phyloP scores from a whole-genome alignment of 345 rosid species.

The Pugionium cornutum region DNA sequence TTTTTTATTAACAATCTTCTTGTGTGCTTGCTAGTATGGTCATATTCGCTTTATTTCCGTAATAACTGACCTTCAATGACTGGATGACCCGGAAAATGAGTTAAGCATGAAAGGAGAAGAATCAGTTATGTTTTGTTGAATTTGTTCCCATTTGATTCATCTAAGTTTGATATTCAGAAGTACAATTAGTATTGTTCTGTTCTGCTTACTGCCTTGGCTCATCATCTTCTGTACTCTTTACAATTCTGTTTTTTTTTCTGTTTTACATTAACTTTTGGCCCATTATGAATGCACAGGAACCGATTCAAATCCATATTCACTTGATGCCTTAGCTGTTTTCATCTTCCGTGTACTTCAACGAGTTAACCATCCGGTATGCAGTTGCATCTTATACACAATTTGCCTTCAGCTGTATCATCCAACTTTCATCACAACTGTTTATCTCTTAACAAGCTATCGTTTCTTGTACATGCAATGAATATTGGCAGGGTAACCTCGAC shows the following conservation, averaged over 20 bases:
- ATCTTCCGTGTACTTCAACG: slow-evolving; percentile 89
- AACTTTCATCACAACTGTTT: slow-evolving; percentile 12
- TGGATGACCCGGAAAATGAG: slow-evolving; percentile 1
- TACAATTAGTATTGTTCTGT: neutral
- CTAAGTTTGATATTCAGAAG: neutral
- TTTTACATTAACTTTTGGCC: slow-evolving; percentile 5
- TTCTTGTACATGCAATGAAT: slow-evolving; percentile 28
- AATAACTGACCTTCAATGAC: neutral
- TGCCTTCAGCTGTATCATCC: slow-evolving; percentile 8
- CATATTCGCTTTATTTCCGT: neutral
- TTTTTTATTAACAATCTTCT: neutral
- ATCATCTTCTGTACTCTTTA: slow-evolving; percentile 7
- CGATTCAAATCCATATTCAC: slow-evolving; percentile 81
- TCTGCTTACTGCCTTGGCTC: slow-evolving; percentile 9
- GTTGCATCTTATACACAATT: slow-evolving; percentile 22
- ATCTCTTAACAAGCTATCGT: slow-evolving; percentile 23
- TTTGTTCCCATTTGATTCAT: slow-evolving; percentile 11
- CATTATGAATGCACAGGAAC: slow-evolving; percentile 57
- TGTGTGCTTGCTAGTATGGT: slow-evolving; percentile 12
- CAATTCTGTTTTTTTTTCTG: neutral
- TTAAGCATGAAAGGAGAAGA: slow-evolving; percentile 2
- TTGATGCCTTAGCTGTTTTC: slow-evolving; percentile 90
- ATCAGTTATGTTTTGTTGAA: slow-evolving; percentile 8
- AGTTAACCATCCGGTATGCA: slow-evolving; percentile 78
- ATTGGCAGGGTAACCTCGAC: slow-evolving; percentile 90